A percentile compares a stretch with the other conserved stretches of the same genome.
Evolutionary conservation across 345 rosid species (phyloP).

Genomic region (Balakata baccata): DNA sequence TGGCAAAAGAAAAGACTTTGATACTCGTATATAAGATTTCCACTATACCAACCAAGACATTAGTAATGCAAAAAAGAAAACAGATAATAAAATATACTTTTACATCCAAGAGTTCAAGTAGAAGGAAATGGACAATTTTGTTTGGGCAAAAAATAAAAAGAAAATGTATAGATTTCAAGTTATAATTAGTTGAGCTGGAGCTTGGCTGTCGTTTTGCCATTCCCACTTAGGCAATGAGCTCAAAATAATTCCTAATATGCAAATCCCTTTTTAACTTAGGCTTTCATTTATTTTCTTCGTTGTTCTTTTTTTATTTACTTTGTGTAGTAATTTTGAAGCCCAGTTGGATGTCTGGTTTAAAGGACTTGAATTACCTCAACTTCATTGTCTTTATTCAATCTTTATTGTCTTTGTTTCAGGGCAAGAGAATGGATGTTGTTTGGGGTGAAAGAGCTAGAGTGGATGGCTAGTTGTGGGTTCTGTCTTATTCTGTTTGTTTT

Average conservation of each 20-base stretch:
- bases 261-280: constrained; percentile 6
- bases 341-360: constrained; percentile 8
- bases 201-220: background rate
- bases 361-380: constrained; percentile 5
- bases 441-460: constrained; percentile 99
- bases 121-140: too few relatives aligned
- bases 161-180: too few relatives aligned
- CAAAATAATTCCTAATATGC: too few relatives aligned
- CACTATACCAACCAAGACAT: too few relatives aligned
- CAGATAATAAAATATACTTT: too few relatives aligned
- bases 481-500: constrained; percentile 87
- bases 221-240: background rate
- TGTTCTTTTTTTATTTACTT: background rate
- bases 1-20: too few relatives aligned
- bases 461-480: constrained; percentile 85
- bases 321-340: background rate
- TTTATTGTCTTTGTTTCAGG: constrained; percentile 43
- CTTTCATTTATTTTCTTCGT: background rate
- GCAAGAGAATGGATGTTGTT: constrained; percentile 99
- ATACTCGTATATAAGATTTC: too few relatives aligned
- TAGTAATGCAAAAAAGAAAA: too few relatives aligned
- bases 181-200: too few relatives aligned
- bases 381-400: background rate
- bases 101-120: too few relatives aligned
- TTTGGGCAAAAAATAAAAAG: too few relatives aligned